These are phyloP conservation scores for Stemphylium lycopersici DNA, from an alignment of 2,329 filamentous ascomycete species.

Conservation along the genomic window DNA sequence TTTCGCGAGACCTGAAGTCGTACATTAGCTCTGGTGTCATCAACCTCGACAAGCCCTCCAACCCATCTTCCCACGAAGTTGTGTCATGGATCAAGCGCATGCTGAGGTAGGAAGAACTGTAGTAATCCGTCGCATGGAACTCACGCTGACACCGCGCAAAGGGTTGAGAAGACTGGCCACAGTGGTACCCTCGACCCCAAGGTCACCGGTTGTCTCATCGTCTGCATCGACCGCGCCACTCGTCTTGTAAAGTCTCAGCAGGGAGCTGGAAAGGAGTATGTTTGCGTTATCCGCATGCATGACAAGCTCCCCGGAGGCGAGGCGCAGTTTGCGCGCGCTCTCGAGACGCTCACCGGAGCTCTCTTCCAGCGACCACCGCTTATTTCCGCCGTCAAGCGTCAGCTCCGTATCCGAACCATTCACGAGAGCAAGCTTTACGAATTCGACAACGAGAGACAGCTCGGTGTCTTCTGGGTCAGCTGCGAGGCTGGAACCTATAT, in stretches of 20 bases:
- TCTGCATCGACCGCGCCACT: constrained; percentile 95
- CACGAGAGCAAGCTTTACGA: constrained; percentile 94
- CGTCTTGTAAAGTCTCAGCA: constrained; percentile 98
- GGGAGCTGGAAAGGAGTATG: constrained; percentile 98
- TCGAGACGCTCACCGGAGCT: constrained; percentile 95
- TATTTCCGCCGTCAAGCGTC: constrained; percentile 98
- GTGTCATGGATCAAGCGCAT: constrained; percentile 99
- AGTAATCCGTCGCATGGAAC: background rate
- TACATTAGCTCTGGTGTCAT: constrained; percentile 98
- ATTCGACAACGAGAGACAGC: constrained; percentile 97
- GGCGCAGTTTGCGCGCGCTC: constrained; percentile 87
- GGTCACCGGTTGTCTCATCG: constrained; percentile 93
- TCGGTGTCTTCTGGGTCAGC: constrained; percentile 99
- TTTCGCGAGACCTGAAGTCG: constrained; percentile 93
- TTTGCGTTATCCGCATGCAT: constrained; percentile 92
- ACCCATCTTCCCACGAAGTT: constrained; percentile 97
- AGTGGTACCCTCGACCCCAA: constrained; percentile 98
- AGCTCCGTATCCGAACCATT: constrained; percentile 96
- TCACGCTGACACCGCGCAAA: constrained; percentile 44
- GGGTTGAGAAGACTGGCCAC: constrained; percentile 96
- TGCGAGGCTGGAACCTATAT: constrained; percentile 99
- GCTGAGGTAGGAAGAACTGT: constrained; percentile 66
- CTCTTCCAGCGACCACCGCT: constrained; percentile 96
- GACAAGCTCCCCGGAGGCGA: constrained; percentile 94
- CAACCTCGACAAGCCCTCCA: constrained; percentile 97